phyloP scores from a whole-genome alignment of 2,329 filamentous ascomycete species.

The Trichoderma asperellum region DNA sequence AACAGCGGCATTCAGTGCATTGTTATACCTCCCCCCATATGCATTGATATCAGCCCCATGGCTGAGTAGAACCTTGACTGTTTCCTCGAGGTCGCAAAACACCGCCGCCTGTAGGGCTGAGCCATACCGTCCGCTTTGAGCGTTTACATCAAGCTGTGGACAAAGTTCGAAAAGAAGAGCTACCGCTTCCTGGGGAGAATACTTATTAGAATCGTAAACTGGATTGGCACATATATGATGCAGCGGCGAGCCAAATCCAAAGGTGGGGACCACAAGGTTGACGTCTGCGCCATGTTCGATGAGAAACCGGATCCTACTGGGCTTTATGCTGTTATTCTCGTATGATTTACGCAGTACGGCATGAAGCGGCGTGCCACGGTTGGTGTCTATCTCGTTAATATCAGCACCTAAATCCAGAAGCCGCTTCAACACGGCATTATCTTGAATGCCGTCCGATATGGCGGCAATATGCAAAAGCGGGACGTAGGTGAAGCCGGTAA shows the following conservation, averaged over 20 bases:
- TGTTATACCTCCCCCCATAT: conserved; percentile 14
- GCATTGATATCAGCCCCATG: conserved; percentile 29
- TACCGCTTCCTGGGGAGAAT: background rate
- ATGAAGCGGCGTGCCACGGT: background rate
- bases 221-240: conserved; percentile 19
- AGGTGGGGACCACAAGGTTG: background rate
- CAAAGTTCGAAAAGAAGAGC: conserved; percentile 10
- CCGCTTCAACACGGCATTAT: background rate
- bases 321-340: background rate
- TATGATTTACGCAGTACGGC: background rate
- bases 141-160: conserved; percentile 26
- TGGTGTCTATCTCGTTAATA: background rate
- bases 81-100: background rate
- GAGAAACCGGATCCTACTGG: conserved; percentile 12
- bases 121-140: conserved; percentile 26
- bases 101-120: conserved; percentile 32
- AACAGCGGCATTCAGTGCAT: conserved; percentile 26
- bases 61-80: conserved; percentile 7
- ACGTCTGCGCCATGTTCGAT: conserved; percentile 18
- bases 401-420: background rate
- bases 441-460: background rate
- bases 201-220: background rate
- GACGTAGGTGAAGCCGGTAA: background rate
- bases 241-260: conserved; percentile 26
- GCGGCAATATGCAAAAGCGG: conserved; percentile 1